Evolutionary conservation across 129 eudicot genomes (phyloP).

Genomic region (Flaveria brownii): DNA sequence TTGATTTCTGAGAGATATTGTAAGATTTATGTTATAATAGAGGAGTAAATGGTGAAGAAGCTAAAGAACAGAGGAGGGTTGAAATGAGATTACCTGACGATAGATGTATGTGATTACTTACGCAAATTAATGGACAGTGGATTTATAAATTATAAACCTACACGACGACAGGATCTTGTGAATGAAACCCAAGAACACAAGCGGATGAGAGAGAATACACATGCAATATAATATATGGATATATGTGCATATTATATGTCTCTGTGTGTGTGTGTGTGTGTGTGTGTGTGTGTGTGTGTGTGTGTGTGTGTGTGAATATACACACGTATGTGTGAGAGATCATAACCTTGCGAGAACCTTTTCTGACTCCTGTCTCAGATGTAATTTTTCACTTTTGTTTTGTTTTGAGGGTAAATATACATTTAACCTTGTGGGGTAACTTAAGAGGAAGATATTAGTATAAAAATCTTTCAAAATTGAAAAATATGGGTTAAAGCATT

Average conservation of each 20-base stretch:
- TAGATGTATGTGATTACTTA: background rate
- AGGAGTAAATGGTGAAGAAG: background rate
- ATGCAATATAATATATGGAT: background rate
- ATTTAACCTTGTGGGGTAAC: background rate
- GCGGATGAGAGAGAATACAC: constrained; percentile 16
- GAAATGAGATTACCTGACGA: constrained; percentile 18
- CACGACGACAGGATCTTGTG: constrained; percentile 27
- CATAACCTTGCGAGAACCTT: background rate
- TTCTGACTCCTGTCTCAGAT: constrained; percentile 10
- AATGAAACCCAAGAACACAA: background rate
- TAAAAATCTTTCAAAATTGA: too few relatives aligned
- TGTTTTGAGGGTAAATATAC: too few relatives aligned
- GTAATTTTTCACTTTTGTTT: background rate
- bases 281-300: too few relatives aligned
- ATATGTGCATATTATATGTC: background rate
- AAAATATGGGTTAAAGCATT: too few relatives aligned
- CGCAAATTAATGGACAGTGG: constrained; percentile 2
- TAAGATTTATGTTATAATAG: background rate
- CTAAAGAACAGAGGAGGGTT: background rate
- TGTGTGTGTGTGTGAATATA: background rate
- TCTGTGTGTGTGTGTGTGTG: background rate
- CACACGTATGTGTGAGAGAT: constrained; percentile 9
- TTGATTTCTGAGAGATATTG: background rate
- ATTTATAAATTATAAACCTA: constrained; percentile 13
- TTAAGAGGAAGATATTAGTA: background rate